phyloP scores from a whole-genome alignment of 345 rosid species.

The Ricinus communis region DNA sequence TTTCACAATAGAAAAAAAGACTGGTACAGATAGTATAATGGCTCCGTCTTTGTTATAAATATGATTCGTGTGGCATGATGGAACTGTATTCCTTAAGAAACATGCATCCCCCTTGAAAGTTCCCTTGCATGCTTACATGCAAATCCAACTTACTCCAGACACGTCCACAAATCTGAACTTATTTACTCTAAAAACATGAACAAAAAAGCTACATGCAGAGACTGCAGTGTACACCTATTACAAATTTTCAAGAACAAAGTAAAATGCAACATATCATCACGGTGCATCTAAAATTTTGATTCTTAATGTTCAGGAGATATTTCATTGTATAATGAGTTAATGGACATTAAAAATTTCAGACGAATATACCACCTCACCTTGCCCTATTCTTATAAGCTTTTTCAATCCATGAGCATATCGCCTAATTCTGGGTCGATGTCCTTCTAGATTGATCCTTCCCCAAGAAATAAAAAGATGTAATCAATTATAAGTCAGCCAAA shows the following conservation, averaged over 20 bases:
- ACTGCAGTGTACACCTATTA: background rate
- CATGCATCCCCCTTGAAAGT: background rate
- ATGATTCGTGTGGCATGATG: background rate
- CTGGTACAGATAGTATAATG: background rate
- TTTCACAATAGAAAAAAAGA: background rate
- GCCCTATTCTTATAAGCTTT: slow-evolving; percentile 84
- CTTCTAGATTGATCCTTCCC: slow-evolving; percentile 77
- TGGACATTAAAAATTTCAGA: background rate
- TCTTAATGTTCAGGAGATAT: slow-evolving; percentile 7
- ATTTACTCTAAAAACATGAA: background rate
- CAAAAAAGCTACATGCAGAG: background rate
- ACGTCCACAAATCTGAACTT: too few relatives aligned
- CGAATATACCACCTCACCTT: slow-evolving; percentile 54
- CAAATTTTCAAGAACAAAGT: background rate
- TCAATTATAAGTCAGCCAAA: slow-evolving; percentile 5
- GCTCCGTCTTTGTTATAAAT: background rate
- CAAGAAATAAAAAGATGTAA: background rate
- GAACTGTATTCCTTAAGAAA: background rate
- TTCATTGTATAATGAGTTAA: background rate
- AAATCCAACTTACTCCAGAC: too few relatives aligned
- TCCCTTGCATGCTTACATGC: background rate
- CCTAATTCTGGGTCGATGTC: slow-evolving; percentile 88
- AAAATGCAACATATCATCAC: background rate
- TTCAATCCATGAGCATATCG: slow-evolving; percentile 77
- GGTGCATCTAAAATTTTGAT: background rate